Evolutionary conservation across 139 green algal species (phyloP).

Genomic region (Closterium sp.): DNA sequence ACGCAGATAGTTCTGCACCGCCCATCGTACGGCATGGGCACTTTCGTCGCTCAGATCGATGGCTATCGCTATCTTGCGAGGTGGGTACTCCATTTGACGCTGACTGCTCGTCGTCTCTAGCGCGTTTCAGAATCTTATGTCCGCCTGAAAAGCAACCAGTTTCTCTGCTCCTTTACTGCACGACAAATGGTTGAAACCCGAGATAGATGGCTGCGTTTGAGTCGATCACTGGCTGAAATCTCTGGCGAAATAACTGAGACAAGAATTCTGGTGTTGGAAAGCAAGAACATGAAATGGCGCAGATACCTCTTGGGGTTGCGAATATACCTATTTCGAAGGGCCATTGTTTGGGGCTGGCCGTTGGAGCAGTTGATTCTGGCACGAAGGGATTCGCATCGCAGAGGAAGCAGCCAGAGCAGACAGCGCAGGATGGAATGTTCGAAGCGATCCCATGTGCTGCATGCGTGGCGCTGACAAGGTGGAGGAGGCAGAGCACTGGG

Average conservation of each 20-base stretch:
- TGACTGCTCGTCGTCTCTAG: background rate
- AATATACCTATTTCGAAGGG: background rate
- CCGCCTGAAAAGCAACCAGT: background rate
- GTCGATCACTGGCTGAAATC: background rate
- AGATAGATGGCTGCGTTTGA: background rate
- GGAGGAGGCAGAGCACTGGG: background rate
- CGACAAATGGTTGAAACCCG: no score
- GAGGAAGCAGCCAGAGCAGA: background rate
- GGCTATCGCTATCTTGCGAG: conserved; percentile 35
- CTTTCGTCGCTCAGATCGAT: conserved; percentile 39
- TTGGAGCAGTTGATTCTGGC: background rate
- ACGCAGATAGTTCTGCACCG: conserved; percentile 20
- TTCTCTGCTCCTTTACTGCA: no score
- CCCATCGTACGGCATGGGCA: conserved; percentile 18
- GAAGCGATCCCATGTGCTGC: background rate
- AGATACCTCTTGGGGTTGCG: no score
- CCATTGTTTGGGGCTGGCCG: background rate
- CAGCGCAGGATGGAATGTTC: background rate
- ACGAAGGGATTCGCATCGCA: background rate
- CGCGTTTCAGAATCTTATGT: no score
- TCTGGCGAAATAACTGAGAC: background rate
- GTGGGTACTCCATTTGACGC: background rate
- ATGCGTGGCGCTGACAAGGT: background rate
- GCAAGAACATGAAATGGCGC: no score
- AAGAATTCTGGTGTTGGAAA: background rate